Evolutionary conservation across 139 green algal genomes (phyloP).

Genomic region (Chlorella vulgaris): DNA sequence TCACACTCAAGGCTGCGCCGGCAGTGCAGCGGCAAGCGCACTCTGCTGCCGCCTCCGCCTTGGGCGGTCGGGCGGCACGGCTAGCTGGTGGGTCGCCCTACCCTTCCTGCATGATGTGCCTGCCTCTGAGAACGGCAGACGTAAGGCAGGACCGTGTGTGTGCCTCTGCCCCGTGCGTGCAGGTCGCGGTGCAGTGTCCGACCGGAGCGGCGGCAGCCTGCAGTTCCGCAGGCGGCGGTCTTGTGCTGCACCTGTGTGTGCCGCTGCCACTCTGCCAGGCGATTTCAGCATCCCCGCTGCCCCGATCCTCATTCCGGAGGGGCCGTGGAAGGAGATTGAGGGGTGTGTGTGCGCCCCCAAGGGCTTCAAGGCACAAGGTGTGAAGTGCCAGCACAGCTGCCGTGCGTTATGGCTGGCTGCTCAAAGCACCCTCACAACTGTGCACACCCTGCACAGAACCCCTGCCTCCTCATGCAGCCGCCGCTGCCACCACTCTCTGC

Average conservation of each 20-base stretch:
- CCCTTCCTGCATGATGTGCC: no score
- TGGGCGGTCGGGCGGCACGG: no score
- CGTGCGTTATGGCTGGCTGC: background rate
- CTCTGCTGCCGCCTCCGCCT: no score
- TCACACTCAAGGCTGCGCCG: no score
- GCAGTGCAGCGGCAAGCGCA: no score
- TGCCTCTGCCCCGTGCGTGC: no score
- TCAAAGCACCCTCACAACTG: background rate
- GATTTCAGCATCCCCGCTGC: conserved; percentile 80
- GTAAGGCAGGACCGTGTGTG: no score
- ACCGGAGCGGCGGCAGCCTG: background rate
- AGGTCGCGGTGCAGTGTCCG: no score
- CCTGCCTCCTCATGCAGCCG: background rate
- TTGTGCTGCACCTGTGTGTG: background rate
- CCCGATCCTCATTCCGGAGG: conserved; percentile 90
- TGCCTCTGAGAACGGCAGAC: no score
- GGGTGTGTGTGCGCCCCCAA: conserved; percentile 80
- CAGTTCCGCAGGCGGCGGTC: background rate
- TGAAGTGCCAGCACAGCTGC: background rate
- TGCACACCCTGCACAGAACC: background rate
- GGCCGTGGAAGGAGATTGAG: conserved; percentile 87
- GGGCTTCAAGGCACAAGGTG: conserved; percentile 88
- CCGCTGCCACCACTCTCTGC: background rate
- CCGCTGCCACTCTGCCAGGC: conserved; percentile 25
- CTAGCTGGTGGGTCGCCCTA: no score